Base-by-base conservation (phyloP, 176 grass and related monocot species). In the Typha latifolia region DNA sequence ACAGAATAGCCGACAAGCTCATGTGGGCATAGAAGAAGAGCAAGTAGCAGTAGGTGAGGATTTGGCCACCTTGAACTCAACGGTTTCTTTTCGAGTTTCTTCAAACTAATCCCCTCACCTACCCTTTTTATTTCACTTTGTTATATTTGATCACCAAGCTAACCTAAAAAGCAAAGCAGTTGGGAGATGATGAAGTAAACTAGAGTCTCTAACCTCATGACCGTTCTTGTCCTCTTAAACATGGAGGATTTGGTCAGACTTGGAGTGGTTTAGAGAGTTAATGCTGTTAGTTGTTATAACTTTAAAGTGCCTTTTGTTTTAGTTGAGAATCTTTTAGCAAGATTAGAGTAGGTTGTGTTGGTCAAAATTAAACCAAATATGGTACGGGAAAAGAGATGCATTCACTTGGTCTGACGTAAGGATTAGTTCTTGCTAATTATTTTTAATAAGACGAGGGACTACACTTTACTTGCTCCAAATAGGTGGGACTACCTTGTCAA, bases 51-150 rank as follows among this genome's bases (percentile, higher is more conserved):
- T 65, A 65, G 63, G 63, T 47, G 63, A 18, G 32, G 8, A 37
- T 20, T 64, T 65, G 63, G 63, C 63, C 63, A 65, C 31, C 63
- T 43, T 43, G 63, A 65, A n/a, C 63, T 65, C 63, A 65, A 65
- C 63, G 32, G 63, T 47, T 65, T 43, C 32, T 37, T 65, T 29
- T 47, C 31, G 3, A 19, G 32, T 4, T 15, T 5, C 32, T 20
- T 18, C 53, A 59, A 19, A 59, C 16, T 22, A 59, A 59, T 59
- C 53, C 16, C 5, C 6, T 21, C 6, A 2, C 20, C 8, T 14
- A 55, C 53, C 16, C 18, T 21, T 4, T 4, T 10, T 59, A 0
- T 19, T 16, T 10, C 37, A 43, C 37, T 43, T 59, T 22, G 53
- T 59, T 16, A 11, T 11, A 59, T 59, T 59, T 19, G 53, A 59